phyloP scores from a whole-genome alignment of 805 yeast species.

The Candida railenensis region DNA sequence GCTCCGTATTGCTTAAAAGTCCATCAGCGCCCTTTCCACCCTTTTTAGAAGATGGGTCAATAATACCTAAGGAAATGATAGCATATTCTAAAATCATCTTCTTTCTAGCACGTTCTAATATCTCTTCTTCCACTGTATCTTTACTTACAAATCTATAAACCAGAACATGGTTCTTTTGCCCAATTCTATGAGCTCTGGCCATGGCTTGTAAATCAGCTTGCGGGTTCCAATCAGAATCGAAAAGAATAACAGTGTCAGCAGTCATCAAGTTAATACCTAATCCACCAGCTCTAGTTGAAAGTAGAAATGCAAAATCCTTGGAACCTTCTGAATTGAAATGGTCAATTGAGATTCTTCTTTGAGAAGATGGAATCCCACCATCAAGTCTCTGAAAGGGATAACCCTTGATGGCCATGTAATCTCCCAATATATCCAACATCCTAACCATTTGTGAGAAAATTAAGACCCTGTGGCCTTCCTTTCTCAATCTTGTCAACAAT shows the following conservation, averaged over 20 bases:
- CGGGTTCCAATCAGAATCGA: conserved; percentile 99
- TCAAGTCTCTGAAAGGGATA: conserved; percentile 88
- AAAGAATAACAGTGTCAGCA: conserved; percentile 96
- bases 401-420: conserved; percentile 84
- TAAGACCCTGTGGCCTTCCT: conserved; percentile 94
- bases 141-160: conserved; percentile 97
- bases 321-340: conserved; percentile 95
- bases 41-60: conserved; percentile 62
- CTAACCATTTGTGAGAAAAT: conserved; percentile 98
- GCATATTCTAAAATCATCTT: conserved; percentile 99
- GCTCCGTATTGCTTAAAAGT: conserved; percentile 56
- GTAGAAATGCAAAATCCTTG: conserved; percentile 83
- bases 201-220: conserved; percentile 99
- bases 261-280: conserved; percentile 98
- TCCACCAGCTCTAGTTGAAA: conserved; percentile 98
- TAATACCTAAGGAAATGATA: conserved; percentile 91
- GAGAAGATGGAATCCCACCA: conserved; percentile 94
- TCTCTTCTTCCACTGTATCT: conserved; percentile 97
- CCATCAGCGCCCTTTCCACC: conserved; percentile 17
- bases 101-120: conserved; percentile 92
- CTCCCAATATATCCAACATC: conserved; percentile 92
- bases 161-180: conserved; percentile 98
- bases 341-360: conserved; percentile 91
- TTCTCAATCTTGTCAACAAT: conserved; percentile 73
- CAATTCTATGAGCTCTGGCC: conserved; percentile 99